Evolutionary conservation across 768 basidiomycete genomes (phyloP).

Genomic region (Panaeolus cyanescens): DNA sequence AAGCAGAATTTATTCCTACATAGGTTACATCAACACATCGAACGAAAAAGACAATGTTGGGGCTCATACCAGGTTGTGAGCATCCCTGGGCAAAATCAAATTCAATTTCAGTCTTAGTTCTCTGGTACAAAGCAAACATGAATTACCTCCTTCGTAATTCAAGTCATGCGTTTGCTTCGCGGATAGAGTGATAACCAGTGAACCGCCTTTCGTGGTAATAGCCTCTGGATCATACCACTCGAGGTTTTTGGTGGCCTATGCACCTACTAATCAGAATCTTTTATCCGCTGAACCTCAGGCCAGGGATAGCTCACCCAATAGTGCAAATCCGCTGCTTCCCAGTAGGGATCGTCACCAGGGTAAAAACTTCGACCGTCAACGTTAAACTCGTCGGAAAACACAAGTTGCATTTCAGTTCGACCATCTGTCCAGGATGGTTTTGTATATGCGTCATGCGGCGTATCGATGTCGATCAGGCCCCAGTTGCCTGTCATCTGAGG

Average conservation of each 20-base stretch:
- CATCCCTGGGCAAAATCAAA: slow-evolving; percentile 36
- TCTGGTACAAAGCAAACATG: slow-evolving; percentile 19
- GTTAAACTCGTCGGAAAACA: slow-evolving; percentile 84
- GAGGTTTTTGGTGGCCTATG: slow-evolving; percentile 58
- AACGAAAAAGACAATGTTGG: not conserved
- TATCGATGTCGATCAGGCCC: slow-evolving; percentile 58
- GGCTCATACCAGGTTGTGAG: slow-evolving; percentile 43
- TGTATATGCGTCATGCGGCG: slow-evolving; percentile 54
- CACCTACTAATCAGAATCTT: not conserved
- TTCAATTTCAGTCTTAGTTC: not conserved
- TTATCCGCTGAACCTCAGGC: not conserved
- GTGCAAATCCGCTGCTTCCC: slow-evolving; percentile 79
- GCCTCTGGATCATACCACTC: slow-evolving; percentile 90
- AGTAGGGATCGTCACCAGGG: slow-evolving; percentile 83
- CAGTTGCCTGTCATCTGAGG: slow-evolving; percentile 57
- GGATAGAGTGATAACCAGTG: slow-evolving; percentile 71
- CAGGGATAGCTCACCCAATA: slow-evolving; percentile 56
- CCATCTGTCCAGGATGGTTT: slow-evolving; percentile 62
- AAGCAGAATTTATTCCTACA: slow-evolving; percentile 88
- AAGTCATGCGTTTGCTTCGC: slow-evolving; percentile 67
- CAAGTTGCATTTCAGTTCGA: slow-evolving; percentile 46
- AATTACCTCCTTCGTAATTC: slow-evolving; percentile 67
- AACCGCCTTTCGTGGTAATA: slow-evolving; percentile 73
- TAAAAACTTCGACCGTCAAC: slow-evolving; percentile 73
- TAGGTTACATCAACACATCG: slow-evolving; percentile 13